These are phyloP conservation scores for Fraxinus cuspidata DNA, from an alignment of 257 asterid species.

Conservation along the genomic window DNA sequence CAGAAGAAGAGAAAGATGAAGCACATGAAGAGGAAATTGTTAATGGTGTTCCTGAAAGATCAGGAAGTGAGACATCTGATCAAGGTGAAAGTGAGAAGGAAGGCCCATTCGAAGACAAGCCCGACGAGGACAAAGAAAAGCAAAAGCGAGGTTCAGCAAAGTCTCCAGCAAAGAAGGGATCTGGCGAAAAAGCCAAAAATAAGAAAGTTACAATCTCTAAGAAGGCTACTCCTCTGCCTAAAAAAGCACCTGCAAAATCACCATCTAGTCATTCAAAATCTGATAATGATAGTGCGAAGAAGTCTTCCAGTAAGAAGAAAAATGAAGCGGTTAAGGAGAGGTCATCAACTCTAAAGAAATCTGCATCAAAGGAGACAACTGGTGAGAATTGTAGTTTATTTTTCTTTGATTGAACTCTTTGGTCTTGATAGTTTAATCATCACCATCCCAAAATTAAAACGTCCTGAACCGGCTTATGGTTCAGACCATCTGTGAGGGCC, in stretches of 20 bases:
- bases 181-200: conserved; percentile 47
- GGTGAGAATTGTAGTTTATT: conserved; percentile 46
- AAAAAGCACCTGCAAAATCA: conserved; percentile 57
- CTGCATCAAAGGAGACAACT: conserved; percentile 50
- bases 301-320: conserved; percentile 59
- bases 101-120: conserved; percentile 47
- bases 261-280: conserved; percentile 43
- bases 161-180: conserved; percentile 54
- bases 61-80: conserved; percentile 73
- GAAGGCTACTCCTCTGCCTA: conserved; percentile 37
- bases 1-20: conserved; percentile 51
- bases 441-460: background rate
- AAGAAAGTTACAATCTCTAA: conserved; percentile 37
- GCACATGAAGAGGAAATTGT: conserved; percentile 41
- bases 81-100: conserved; percentile 60
- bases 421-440: background rate
- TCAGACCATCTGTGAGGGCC: background rate
- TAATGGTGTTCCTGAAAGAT: conserved; percentile 53
- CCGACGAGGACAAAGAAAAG: conserved; percentile 47
- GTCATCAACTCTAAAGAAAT: conserved; percentile 53
- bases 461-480: background rate
- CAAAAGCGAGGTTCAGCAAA: conserved; percentile 29
- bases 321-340: conserved; percentile 50
- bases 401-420: background rate
- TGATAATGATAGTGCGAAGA: conserved; percentile 45